Base-by-base conservation (phyloP, 2,329 filamentous ascomycete species). In the Zasmidium angulare region DNA sequence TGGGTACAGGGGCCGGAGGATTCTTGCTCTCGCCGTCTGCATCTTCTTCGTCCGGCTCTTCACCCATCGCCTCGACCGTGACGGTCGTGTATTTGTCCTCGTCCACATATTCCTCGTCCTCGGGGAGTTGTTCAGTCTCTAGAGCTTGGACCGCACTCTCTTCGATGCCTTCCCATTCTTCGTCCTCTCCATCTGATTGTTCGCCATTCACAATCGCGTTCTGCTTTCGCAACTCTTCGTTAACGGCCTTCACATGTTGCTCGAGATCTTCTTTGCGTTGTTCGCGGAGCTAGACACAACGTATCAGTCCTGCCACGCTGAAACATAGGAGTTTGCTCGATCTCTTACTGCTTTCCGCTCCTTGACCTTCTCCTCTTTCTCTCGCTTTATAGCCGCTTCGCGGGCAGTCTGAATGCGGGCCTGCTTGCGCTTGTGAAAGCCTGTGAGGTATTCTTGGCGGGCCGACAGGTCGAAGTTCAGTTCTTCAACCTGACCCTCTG, bases 61-160 rank as follows among this genome's bases (percentile, higher is more conserved):
- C 75, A 63, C 88, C 89, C 66, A 99, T 91, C 11, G 90, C 89
- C 74, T 97, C 93, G 1, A 99, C 87, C 0, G 91, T 97, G 23
- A 99, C 95, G 0, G 91, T 96, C 0, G 95, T 98, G 74, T 91
- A 97, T 72, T 89, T 90, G 75, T 97, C 93, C 74, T 98, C 95
- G 74, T 99, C 95, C 65, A 97, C 85, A 77, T 97, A 99, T 75
- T 98, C 92, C 66, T 93, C 92, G 73, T 96, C 90, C 67, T 59
- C 61, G 4, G 61, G 60, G 0, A 66, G 57, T n/a, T 63, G 62
- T 40, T 66, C 64, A 22, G 57, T 64, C 19, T 43, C 20, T 3
- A 46, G 31, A n/a, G 47, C 46, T 22, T 62, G 53, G 62, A 59
- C 31, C 58, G 55, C 23, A 50, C 53, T 24, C 29, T 46, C 12